Conservation (phyloP, 805 yeast genomes). For the Teunomyces pallodes region DNA sequence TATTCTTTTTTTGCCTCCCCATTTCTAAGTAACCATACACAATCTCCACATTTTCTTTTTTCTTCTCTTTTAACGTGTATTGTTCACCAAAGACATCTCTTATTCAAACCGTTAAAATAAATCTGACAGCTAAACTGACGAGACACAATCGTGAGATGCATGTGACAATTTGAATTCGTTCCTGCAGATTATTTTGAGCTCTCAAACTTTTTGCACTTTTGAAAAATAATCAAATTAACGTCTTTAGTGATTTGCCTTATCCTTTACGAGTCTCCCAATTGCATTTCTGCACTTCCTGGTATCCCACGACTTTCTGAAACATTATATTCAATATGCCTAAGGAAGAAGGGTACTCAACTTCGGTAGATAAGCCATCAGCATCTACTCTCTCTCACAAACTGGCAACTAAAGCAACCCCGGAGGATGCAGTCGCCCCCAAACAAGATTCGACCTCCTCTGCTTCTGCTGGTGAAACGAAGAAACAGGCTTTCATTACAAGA, state of each 20-base stretch:
- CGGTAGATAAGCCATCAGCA: background rate
- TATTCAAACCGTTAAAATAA: background rate
- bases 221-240: slow-evolving; percentile 2
- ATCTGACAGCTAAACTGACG: background rate
- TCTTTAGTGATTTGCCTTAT: background rate
- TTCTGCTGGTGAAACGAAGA: slow-evolving; percentile 60
- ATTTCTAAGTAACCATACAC: no score
- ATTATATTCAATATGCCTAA: background rate
- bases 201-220: background rate
- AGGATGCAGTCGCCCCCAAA: background rate
- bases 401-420: background rate
- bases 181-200: background rate
- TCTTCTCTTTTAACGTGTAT: background rate
- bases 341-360: slow-evolving; percentile 2
- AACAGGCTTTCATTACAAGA: slow-evolving; percentile 80
- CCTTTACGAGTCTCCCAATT: background rate
- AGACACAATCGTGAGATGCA: background rate
- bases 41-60: no score
- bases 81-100: background rate
- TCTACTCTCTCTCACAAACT: background rate
- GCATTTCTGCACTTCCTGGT: background rate
- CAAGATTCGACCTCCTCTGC: background rate
- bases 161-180: background rate
- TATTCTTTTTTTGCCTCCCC: no score
- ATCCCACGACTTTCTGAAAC: background rate